Percentiles rank a stretch among this genome's conserved stretches.
These are phyloP conservation scores for Dactylonectria macrodidyma DNA, from an alignment of 2,329 filamentous ascomycete genomes.

Conservation along the genomic window DNA sequence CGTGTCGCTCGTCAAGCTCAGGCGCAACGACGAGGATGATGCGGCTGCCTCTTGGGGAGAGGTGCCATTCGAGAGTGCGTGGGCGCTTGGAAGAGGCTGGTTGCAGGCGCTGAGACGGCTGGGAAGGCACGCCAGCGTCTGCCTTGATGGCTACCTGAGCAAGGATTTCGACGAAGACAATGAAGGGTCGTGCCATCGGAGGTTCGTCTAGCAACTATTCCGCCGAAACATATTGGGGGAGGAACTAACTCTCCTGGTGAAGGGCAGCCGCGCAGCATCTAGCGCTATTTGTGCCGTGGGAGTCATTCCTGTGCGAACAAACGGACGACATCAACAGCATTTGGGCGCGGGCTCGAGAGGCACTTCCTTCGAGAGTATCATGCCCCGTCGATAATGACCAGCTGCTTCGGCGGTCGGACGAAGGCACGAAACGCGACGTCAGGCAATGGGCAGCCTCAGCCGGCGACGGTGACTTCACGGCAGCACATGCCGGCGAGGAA, in stretches of 20 bases:
- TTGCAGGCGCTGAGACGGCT: too few relatives aligned
- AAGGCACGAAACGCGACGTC: conserved; percentile 7
- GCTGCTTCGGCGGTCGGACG: background rate
- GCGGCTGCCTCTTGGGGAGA: too few relatives aligned
- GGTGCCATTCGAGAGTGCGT: too few relatives aligned
- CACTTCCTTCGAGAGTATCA: background rate
- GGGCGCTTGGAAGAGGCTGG: too few relatives aligned
- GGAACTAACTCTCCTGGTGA: background rate
- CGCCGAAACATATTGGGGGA: background rate
- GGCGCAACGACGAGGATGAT: too few relatives aligned
- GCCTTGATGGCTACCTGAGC: too few relatives aligned
- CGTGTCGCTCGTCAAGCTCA: too few relatives aligned
- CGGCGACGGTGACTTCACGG: background rate
- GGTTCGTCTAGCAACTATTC: background rate
- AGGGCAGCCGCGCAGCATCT: background rate
- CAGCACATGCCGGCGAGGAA: background rate
- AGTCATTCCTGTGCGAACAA: background rate
- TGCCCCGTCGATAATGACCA: background rate
- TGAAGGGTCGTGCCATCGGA: background rate
- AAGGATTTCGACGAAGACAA: background rate
- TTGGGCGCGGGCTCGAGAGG: background rate
- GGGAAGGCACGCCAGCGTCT: too few relatives aligned
- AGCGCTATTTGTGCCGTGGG: background rate
- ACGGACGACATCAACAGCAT: background rate
- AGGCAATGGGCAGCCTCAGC: background rate